Evolutionary conservation across 495 filamentous ascomycete species (phyloP).

Genomic region (Xylaria palmicola): DNA sequence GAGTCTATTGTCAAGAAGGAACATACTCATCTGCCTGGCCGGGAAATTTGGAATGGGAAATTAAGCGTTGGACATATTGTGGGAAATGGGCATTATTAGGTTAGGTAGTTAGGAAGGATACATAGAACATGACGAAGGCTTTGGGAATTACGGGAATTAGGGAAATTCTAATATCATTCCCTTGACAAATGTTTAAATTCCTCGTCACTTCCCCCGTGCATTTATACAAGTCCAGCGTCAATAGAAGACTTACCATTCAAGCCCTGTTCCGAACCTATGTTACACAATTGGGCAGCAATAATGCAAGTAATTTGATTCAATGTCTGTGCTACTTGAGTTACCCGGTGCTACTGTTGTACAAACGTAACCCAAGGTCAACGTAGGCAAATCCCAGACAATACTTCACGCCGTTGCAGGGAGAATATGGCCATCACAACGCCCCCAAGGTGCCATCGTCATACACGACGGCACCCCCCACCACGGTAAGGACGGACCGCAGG

Average conservation of each 20-base stretch:
- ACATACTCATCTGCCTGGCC: not conserved
- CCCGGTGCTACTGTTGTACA: too few species aligned
- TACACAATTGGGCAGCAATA: too few species aligned
- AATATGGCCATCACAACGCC: not conserved
- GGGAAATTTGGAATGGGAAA: not conserved
- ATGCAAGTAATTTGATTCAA: too few species aligned
- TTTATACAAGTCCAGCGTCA: too few species aligned
- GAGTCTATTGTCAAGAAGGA: not conserved
- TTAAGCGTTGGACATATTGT: too few species aligned
- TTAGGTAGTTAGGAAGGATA: too few species aligned
- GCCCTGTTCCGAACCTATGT: too few species aligned
- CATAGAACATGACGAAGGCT: not conserved
- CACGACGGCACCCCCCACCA: conserved; percentile 25
- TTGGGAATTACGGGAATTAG: not conserved
- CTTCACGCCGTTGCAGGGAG: not conserved
- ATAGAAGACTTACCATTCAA: too few species aligned
- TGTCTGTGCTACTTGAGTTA: too few species aligned
- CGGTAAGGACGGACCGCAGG: conserved; percentile 23
- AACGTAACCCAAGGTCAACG: not conserved
- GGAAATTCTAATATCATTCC: not conserved
- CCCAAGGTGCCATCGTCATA: not conserved
- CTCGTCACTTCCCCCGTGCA: too few species aligned
- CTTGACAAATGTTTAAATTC: not conserved
- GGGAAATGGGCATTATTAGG: too few species aligned
- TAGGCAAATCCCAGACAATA: too few species aligned